These are phyloP conservation scores for Sisymbrium altissimum DNA, from an alignment of 345 rosid species.

Conservation along the genomic window DNA sequence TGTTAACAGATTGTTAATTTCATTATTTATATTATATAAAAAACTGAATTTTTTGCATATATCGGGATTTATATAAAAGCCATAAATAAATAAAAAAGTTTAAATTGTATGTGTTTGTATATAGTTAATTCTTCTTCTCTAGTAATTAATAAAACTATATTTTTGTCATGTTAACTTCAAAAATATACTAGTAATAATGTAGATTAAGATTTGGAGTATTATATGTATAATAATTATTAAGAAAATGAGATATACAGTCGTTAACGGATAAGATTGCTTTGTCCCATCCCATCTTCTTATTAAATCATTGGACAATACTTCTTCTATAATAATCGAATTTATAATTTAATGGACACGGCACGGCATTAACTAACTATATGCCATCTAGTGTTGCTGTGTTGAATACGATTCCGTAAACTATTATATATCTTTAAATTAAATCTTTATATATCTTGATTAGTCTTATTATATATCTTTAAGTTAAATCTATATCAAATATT, in stretches of 20 bases:
- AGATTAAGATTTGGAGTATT: background rate
- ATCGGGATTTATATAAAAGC: background rate
- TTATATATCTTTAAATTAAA: background rate
- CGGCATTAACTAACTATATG: background rate
- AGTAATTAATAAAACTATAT: background rate
- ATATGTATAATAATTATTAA: background rate
- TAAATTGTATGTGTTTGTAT: background rate
- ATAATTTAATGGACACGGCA: constrained; percentile 1
- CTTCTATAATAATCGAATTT: background rate
- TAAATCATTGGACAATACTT: background rate
- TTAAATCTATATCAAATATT: background rate
- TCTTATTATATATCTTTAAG: too few relatives aligned
- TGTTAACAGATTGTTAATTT: background rate
- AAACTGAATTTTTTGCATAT: too few relatives aligned
- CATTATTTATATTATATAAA: background rate
- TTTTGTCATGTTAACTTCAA: background rate
- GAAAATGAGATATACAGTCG: background rate
- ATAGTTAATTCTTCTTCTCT: background rate
- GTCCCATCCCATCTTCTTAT: background rate
- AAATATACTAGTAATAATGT: background rate
- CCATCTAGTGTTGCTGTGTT: background rate
- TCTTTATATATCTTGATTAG: too few relatives aligned
- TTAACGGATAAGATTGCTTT: constrained; percentile 1
- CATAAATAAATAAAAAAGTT: background rate
- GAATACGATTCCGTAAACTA: background rate